phyloP scores from a whole-genome alignment of 208 protist genomes.

The Hexamita inflata region DNA sequence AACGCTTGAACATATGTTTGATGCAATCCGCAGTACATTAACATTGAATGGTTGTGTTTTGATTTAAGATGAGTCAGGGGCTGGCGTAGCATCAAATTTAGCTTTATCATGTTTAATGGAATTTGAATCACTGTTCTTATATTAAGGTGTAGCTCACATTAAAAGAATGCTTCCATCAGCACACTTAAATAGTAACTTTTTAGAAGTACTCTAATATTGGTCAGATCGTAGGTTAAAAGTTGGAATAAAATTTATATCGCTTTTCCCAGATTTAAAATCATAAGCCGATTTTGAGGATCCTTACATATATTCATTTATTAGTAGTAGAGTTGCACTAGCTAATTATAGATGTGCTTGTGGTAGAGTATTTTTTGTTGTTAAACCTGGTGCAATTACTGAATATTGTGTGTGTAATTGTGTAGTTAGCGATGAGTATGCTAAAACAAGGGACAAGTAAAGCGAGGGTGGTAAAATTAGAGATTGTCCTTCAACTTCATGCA shows the following conservation, averaged over 20 bases:
- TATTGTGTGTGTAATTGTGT: background rate
- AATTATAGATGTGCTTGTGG: slow-evolving; percentile 5
- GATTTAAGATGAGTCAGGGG: too few relatives aligned
- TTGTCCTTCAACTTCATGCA: background rate
- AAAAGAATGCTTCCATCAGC: background rate
- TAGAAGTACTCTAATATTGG: slow-evolving; percentile 9
- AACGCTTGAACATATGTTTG: too few relatives aligned
- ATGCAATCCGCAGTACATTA: too few relatives aligned
- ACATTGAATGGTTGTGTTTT: too few relatives aligned
- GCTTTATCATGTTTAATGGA: too few relatives aligned
- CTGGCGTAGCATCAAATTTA: too few relatives aligned
- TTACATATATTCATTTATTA: too few relatives aligned
- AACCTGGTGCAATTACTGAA: background rate
- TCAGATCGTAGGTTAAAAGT: too few relatives aligned
- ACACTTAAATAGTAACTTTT: background rate
- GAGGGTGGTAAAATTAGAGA: background rate
- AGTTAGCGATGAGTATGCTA: too few relatives aligned
- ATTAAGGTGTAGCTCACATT: background rate
- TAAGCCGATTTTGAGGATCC: too few relatives aligned
- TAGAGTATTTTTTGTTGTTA: slow-evolving; percentile 5
- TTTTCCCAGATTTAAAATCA: too few relatives aligned
- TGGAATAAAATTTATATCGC: slow-evolving; percentile 11
- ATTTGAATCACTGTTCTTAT: too few relatives aligned
- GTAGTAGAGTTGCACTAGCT: background rate
- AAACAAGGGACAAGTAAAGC: background rate